phyloP scores from a whole-genome alignment of 2,329 filamentous ascomycete genomes.

The Chrysosporium queenslandicum region DNA sequence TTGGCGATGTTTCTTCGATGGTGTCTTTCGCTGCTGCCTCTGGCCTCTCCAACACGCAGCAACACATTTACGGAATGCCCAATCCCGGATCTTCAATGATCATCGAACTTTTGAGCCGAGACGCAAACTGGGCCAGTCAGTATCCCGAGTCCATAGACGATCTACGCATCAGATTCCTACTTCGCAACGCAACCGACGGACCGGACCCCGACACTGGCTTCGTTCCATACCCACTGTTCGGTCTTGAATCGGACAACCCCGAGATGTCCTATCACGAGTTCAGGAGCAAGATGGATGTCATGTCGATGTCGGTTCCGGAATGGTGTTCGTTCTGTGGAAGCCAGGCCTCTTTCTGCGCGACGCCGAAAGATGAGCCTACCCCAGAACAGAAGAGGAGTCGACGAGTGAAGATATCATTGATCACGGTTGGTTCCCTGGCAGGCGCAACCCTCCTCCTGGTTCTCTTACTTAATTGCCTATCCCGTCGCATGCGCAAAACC shows the following conservation, averaged over 20 bases:
- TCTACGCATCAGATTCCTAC: slow-evolving; percentile 47
- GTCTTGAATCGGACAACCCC: slow-evolving; percentile 36
- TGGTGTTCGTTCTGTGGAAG: slow-evolving; percentile 47
- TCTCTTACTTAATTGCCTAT: too few relatives aligned
- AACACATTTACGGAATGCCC: slow-evolving; percentile 43
- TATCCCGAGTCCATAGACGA: slow-evolving; percentile 36
- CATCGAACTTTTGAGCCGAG: slow-evolving; percentile 44
- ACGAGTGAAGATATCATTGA: too few relatives aligned
- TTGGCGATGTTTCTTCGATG: slow-evolving; percentile 43
- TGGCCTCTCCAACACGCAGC: slow-evolving; percentile 30
- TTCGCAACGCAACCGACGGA: slow-evolving; percentile 46
- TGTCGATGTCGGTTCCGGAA: slow-evolving; percentile 36
- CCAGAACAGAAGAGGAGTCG: background rate
- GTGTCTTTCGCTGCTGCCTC: slow-evolving; percentile 43
- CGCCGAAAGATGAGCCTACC: background rate
- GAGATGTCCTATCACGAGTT: slow-evolving; percentile 46
- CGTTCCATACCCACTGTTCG: slow-evolving; percentile 43
- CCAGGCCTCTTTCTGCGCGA: slow-evolving; percentile 41
- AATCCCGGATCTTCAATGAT: slow-evolving; percentile 41
- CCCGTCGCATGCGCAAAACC: too few relatives aligned
- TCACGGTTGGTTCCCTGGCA: too few relatives aligned
- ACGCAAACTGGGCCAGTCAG: slow-evolving; percentile 22
- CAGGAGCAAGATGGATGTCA: slow-evolving; percentile 33
- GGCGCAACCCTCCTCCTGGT: too few relatives aligned
- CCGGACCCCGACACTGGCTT: slow-evolving; percentile 26